Percentiles rank a stretch among this genome's conserved stretches.
Conservation (phyloP, 2,329 filamentous ascomycete species). For the Hypoxylon sp. region DNA sequence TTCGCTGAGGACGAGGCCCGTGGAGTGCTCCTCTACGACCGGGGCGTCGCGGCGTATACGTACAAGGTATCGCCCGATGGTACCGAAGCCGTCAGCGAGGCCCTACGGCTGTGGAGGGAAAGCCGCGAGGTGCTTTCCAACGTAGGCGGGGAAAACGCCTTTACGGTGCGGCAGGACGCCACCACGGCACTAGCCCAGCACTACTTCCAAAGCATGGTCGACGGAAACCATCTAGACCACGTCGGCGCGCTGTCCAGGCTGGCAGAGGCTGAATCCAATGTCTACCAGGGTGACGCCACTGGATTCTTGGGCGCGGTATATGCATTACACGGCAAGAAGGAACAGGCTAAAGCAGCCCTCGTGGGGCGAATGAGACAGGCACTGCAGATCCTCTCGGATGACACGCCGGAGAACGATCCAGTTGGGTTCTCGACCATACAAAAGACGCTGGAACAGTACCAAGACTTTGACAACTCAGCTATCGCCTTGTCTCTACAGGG, state of each 20-base stretch:
- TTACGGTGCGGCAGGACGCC: conserved; percentile 15
- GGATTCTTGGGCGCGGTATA: conserved; percentile 40
- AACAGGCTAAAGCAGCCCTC: conserved; percentile 32
- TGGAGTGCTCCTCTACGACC: conserved; percentile 44
- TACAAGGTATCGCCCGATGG: conserved; percentile 39
- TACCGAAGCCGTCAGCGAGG: conserved; percentile 37
- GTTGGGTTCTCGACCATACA: conserved; percentile 20
- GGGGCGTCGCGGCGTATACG: conserved; percentile 38
- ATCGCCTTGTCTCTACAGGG: not conserved
- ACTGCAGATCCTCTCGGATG: conserved; percentile 37
- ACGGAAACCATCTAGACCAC: conserved; percentile 27
- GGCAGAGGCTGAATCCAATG: conserved; percentile 22
- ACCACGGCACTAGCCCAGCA: conserved; percentile 41
- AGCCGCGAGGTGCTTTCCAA: conserved; percentile 37
- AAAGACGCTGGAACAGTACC: conserved; percentile 20
- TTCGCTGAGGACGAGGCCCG: conserved; percentile 36
- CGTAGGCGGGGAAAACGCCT: conserved; percentile 43
- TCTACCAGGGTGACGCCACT: conserved; percentile 14
- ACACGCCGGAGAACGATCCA: conserved; percentile 38
- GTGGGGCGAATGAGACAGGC: conserved; percentile 21
- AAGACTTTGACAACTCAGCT: conserved; percentile 5
- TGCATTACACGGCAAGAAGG: conserved; percentile 29
- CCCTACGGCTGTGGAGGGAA: conserved; percentile 43
- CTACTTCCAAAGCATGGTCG: conserved; percentile 47
- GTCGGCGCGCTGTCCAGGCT: conserved; percentile 33